Base-by-base conservation (phyloP, 192 early-diverging fungal genomes). In the Coemansia guatemalensis region DNA sequence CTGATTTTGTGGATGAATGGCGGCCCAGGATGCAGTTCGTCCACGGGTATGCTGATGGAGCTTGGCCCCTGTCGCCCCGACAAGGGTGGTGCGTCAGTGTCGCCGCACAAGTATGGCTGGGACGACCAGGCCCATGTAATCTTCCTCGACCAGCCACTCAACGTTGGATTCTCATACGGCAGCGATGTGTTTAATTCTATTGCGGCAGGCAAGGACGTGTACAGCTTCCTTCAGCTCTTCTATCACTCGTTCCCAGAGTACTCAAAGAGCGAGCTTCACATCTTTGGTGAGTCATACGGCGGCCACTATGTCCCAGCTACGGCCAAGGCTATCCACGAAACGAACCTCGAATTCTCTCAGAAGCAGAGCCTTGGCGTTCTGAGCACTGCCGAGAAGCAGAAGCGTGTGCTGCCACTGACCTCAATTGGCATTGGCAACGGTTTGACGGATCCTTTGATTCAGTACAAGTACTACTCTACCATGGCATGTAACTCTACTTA, bases 251-350 rank as follows among this genome's bases (percentile, higher is more conserved):
- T 93, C 85, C 84, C 86, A n/a, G 66, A 97, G 75, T 98, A 93
- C 68, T 81, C 86, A 12, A 56, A 82, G 27, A 78, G 87, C 48
- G 85, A 89, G 60, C 92, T 98, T 66, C 92, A 95, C 70, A 83
- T 96, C 24, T 91, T 92, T 67, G 95, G 94, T 58, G 93, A 96
- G 80, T 86, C 82, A 12, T 89, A 94, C 53, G 91, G 85, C 6
- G 97, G 97, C 4, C 95, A 97, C 79, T 99, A 97, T 67, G 85
- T 99, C 50, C 97, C 97, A 22, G 95, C 91, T 30, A 88, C 95
- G 27, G 95, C 87, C 8, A 73, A 82, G 56, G 90, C 88, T 32
- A 94, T 99, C 69, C 82, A 89, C 25, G 84, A 86, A 24, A 82
- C 84, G 35, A 97, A 97, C 77, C 80, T 92, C 55, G 83, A 84